Evolutionary conservation across 208 protist genomes (phyloP).

Genomic region (Crithidia thermophila): DNA sequence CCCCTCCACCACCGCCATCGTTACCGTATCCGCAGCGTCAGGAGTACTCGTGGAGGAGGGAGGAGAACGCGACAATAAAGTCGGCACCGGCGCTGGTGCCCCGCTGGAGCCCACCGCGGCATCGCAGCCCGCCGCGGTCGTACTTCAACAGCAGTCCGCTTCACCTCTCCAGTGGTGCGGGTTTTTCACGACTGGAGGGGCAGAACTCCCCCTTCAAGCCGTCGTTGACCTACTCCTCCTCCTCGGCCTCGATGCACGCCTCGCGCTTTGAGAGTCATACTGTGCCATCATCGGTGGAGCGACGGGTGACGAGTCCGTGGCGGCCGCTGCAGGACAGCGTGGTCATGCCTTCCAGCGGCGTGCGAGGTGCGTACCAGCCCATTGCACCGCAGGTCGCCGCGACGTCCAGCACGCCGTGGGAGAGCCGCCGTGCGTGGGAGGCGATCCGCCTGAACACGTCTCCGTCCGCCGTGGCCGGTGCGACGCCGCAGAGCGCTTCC

Average conservation of each 20-base stretch:
- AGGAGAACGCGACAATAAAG: background rate
- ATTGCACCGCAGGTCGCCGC: conserved; percentile 1
- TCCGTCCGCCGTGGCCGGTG: background rate
- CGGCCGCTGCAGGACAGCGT: conserved; percentile 1
- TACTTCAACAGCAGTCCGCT: conserved; percentile 13
- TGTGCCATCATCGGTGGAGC: background rate
- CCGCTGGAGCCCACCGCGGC: conserved; percentile 14
- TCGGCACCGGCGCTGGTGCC: background rate
- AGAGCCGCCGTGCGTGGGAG: conserved; percentile 14
- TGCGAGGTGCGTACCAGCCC: conserved; percentile 1
- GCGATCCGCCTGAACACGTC: background rate
- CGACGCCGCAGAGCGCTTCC: background rate
- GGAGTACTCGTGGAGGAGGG: no score
- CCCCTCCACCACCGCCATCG: no score
- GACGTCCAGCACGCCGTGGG: conserved; percentile 13
- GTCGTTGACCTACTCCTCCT: conserved; percentile 15
- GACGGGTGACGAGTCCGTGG: background rate
- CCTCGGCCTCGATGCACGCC: background rate
- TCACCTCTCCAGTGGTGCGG: background rate
- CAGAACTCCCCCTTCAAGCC: conserved; percentile 13
- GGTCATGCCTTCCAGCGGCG: background rate
- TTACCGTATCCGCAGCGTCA: no score
- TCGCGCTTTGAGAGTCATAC: background rate
- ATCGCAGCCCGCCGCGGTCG: background rate
- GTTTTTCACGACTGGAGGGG: background rate